Evolutionary conservation across 805 yeast species (phyloP).

Genomic region (Wickerhamiella kurtzmanii): DNA sequence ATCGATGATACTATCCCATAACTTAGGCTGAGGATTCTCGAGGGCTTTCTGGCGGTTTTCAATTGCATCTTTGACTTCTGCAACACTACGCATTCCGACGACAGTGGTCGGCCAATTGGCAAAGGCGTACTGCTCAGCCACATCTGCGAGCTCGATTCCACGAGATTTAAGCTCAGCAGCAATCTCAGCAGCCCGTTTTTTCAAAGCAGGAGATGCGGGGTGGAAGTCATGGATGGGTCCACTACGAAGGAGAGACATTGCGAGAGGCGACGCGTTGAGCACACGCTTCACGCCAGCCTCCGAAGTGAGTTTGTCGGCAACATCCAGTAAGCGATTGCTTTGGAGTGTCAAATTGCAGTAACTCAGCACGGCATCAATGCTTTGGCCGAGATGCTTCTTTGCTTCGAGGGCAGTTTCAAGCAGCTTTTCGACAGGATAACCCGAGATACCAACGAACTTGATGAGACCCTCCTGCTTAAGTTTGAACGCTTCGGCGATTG

Average conservation of each 20-base stretch:
- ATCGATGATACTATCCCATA: slow-evolving; percentile 8
- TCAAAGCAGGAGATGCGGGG: slow-evolving; percentile 56
- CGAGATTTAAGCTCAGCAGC: slow-evolving; percentile 34
- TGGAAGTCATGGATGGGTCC: slow-evolving; percentile 62
- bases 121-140: slow-evolving; percentile 67
- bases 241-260: slow-evolving; percentile 73
- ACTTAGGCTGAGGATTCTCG: slow-evolving; percentile 2
- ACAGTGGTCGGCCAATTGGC: slow-evolving; percentile 63
- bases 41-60: slow-evolving; percentile 40
- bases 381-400: slow-evolving; percentile 33
- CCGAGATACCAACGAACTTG: slow-evolving; percentile 62
- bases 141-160: slow-evolving; percentile 59
- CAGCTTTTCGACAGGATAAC: slow-evolving; percentile 69
- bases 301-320: slow-evolving; percentile 34
- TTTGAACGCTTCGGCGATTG: slow-evolving; percentile 44
- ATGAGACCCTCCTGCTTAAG: slow-evolving; percentile 54
- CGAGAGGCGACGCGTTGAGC: slow-evolving; percentile 72
- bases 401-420: slow-evolving; percentile 35
- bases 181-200: slow-evolving; percentile 31
- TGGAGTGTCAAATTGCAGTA: slow-evolving; percentile 77
- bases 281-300: slow-evolving; percentile 42
- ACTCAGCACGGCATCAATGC: slow-evolving; percentile 61
- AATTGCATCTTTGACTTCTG: slow-evolving; percentile 53
- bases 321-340: slow-evolving; percentile 41
- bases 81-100: slow-evolving; percentile 56